Conservation (phyloP, 1,284 basidiomycete species). For the Singerocomus inundabilis region DNA sequence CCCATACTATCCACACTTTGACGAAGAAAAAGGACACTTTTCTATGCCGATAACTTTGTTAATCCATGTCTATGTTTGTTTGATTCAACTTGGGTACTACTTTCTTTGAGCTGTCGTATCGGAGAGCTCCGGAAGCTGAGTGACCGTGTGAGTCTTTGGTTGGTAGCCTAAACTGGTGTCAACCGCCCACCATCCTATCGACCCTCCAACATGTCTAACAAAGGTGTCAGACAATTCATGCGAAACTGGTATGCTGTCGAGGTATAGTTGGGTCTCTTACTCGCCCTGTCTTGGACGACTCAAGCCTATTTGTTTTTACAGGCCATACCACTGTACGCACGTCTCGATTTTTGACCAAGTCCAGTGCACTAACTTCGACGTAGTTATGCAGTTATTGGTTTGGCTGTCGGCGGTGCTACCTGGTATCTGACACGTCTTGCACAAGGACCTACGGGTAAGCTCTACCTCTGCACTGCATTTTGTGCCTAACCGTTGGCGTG, state of each 20-base stretch:
- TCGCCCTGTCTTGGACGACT: background rate
- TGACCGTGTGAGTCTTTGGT: slow-evolving; percentile 18
- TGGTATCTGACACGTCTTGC: slow-evolving; percentile 77
- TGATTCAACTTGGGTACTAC: background rate
- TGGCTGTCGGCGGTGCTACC: slow-evolving; percentile 59
- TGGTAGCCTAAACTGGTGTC: no score
- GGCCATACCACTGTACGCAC: slow-evolving; percentile 76
- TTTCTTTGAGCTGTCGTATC: slow-evolving; percentile 1
- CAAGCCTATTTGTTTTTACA: slow-evolving; percentile 29
- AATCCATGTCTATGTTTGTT: slow-evolving; percentile 21
- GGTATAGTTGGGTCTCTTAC: slow-evolving; percentile 42
- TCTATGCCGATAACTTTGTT: slow-evolving; percentile 26
- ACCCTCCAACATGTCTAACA: slow-evolving; percentile 26
- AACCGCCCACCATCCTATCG: background rate
- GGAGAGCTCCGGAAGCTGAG: slow-evolving; percentile 19
- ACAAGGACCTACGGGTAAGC: slow-evolving; percentile 63
- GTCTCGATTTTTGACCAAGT: slow-evolving; percentile 10
- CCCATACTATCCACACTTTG: slow-evolving; percentile 18
- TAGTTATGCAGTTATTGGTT: slow-evolving; percentile 71
- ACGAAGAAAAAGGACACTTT: slow-evolving; percentile 24
- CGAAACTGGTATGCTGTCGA: slow-evolving; percentile 82
- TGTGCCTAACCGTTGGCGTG: background rate
- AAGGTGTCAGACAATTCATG: slow-evolving; percentile 43
- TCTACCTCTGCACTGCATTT: background rate
- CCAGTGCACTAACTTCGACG: slow-evolving; percentile 14